These are phyloP conservation scores for Penicillium sp. DNA, from an alignment of 2,329 filamentous ascomycete genomes.

Conservation along the genomic window DNA sequence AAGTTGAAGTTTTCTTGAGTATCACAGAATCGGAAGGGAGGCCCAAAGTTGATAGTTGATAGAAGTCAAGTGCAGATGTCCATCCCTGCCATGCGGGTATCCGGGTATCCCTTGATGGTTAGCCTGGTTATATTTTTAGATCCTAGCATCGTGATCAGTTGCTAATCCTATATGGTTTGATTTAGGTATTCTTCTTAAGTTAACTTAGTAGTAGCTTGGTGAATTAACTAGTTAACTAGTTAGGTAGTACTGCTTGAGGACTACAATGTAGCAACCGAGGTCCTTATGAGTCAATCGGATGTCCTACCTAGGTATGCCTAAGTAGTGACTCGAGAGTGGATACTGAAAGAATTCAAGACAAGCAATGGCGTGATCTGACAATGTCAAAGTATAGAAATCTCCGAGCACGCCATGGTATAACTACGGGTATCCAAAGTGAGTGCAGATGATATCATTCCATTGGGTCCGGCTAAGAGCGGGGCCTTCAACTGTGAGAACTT, in stretches of 20 bases:
- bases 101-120: neutral
- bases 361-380: neutral
- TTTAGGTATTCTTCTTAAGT: no score
- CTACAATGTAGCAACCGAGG: neutral
- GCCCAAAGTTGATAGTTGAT: neutral
- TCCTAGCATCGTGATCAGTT: neutral
- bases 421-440: slow-evolving; percentile 10
- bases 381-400: neutral
- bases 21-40: neutral
- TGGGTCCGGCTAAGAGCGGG: slow-evolving; percentile 11
- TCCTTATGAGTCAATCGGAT: neutral
- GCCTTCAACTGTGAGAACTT: slow-evolving; percentile 3
- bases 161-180: no score
- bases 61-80: neutral
- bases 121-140: neutral
- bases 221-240: no score
- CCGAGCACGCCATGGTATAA: neutral
- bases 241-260: no score
- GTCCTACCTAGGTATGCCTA: no score
- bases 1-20: neutral
- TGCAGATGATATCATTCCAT: slow-evolving; percentile 19
- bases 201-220: no score
- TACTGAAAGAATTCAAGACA: neutral
- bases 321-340: neutral
- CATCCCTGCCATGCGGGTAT: neutral